These are phyloP conservation scores for Hibiscus syriacus DNA, from an alignment of 345 rosid species.

Conservation along the genomic window DNA sequence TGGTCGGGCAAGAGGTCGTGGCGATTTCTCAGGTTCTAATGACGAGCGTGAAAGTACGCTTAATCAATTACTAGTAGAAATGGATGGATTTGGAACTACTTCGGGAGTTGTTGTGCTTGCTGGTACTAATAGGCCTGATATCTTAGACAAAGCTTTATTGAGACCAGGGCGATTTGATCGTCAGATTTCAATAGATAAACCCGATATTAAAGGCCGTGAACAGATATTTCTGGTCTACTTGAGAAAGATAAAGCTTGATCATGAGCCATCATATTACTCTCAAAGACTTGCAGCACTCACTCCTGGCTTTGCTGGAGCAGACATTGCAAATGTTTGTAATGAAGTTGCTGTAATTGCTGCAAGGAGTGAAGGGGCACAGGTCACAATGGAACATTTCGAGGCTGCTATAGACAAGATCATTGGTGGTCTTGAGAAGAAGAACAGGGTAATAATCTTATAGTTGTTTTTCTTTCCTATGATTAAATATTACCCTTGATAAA, in stretches of 20 bases:
- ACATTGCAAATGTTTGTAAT: slow-evolving; percentile 91
- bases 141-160: slow-evolving; percentile 80
- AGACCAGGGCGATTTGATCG: slow-evolving; percentile 93
- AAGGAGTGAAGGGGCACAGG: slow-evolving; percentile 44
- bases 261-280: slow-evolving; percentile 67
- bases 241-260: slow-evolving; percentile 77
- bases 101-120: slow-evolving; percentile 94
- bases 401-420: slow-evolving; percentile 89
- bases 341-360: slow-evolving; percentile 98
- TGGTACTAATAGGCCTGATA: slow-evolving; percentile 94
- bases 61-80: slow-evolving; percentile 84
- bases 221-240: slow-evolving; percentile 82
- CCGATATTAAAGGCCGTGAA: slow-evolving; percentile 85
- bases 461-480: background rate
- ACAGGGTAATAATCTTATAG: slow-evolving; percentile 42
- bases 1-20: slow-evolving; percentile 95
- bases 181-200: slow-evolving; percentile 79
- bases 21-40: slow-evolving; percentile 72
- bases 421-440: slow-evolving; percentile 97
- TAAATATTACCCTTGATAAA: background rate
- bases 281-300: slow-evolving; percentile 91
- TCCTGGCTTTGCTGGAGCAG: slow-evolving; percentile 98
- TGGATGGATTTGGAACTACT: slow-evolving; percentile 98
- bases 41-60: slow-evolving; percentile 97
- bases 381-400: slow-evolving; percentile 83